Conservation (phyloP, 306 rosid genomes). For the Begonia loranthoides region DNA sequence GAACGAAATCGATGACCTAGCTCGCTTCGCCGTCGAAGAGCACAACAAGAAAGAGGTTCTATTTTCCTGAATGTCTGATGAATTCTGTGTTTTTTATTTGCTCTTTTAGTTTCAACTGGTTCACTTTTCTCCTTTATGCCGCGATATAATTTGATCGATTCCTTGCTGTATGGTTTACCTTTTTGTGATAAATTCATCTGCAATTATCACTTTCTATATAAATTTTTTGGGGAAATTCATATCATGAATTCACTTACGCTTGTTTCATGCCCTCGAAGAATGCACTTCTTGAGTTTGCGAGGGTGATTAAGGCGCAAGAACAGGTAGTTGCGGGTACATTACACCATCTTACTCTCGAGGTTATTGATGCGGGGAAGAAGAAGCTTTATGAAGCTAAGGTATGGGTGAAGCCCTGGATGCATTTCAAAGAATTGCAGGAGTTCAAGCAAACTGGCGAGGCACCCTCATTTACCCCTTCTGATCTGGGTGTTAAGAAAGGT, state of each 20-base stretch:
- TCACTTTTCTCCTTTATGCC: neutral
- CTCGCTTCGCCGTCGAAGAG: conserved; percentile 36
- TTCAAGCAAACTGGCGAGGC: conserved; percentile 48
- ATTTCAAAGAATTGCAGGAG: conserved; percentile 71
- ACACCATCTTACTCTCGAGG: conserved; percentile 69
- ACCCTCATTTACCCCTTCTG: conserved; percentile 35
- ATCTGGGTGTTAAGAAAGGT: conserved; percentile 62
- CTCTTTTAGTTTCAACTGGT: neutral
- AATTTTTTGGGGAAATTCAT: too few relatives aligned
- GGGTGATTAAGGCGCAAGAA: conserved; percentile 55
- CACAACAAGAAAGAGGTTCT: conserved; percentile 35
- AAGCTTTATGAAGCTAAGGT: conserved; percentile 75
- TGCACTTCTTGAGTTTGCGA: conserved; percentile 46
- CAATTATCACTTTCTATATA: too few relatives aligned
- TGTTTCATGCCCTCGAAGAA: conserved; percentile 13
- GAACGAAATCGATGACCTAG: conserved; percentile 26
- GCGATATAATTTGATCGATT: neutral
- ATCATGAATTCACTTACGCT: neutral
- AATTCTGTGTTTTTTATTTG: neutral
- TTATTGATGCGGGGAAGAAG: conserved; percentile 50
- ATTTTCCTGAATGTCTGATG: neutral
- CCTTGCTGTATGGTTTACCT: neutral
- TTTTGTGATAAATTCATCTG: too few relatives aligned
- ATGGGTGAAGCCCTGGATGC: conserved; percentile 86
- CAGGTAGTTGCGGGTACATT: conserved; percentile 78